Evolutionary conservation across 441 rosid genomes (phyloP), one percentile per base, ranked within the genome.

Genomic region (Biscutella laevigata): DNA sequence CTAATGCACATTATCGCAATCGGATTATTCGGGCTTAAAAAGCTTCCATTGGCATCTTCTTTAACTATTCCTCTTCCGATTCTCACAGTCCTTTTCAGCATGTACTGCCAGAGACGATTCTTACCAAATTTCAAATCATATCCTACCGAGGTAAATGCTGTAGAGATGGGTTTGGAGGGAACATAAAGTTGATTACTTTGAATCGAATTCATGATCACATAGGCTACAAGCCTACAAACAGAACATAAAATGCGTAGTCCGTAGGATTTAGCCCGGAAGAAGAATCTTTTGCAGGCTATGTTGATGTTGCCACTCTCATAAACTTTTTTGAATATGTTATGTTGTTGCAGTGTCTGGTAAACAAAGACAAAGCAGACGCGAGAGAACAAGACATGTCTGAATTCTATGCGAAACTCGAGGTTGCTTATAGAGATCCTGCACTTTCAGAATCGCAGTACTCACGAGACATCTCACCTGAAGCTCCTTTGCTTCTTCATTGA

Each of bases 1-100:
- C 76, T 92, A 69, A 92, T 88, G 94, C 99, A 88, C 36, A 60
- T 82, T 1, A 88, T 86, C 45, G 95, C 96, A 27, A 65, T 88
- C 34, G 97, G 96, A 42, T 72, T 86, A 33, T 92, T 88, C 61
- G 85, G 89, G 6, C 74, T 86, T 50, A 92, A 88, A 83, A 67
- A 81, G 62, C 77, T 86, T 53, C 79, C 96, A 8, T 25, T 74
- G 48, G 96, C 95, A 32, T 73, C 94, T 40, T 79, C 74, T 69
- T 77, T 92, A 64, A 71, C 72, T 3, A 50, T 81, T 58, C 99
- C 99, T 44, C 86, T 92, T 29, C 95, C 96, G 8, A 24, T 82
- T 61, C 77, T 88, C 59, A 86, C 96, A 0, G 71, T 86, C 56
- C 67, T 86, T 36, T 92, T 88, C 76, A 86, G 80, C 2, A 82